phyloP scores from a whole-genome alignment of 2,329 filamentous ascomycete species.

The Graphilbum sp. region DNA sequence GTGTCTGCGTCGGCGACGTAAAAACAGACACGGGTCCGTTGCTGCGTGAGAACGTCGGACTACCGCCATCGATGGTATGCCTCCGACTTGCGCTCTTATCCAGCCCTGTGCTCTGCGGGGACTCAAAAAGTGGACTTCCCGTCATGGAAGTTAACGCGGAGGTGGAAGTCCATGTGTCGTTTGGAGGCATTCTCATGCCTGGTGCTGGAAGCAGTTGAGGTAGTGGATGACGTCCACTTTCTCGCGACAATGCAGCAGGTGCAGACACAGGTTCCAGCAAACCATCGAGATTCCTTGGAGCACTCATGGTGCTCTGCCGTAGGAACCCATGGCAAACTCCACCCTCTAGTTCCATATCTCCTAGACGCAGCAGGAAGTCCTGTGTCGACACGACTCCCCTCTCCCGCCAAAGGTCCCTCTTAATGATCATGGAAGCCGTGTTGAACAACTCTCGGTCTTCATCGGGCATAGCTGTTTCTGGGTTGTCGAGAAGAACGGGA shows the following conservation, averaged over 20 bases:
- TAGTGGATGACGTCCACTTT: background rate
- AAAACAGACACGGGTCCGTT: constrained; percentile 18
- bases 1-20: constrained; percentile 24
- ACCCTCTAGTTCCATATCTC: constrained; percentile 23
- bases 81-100: constrained; percentile 18
- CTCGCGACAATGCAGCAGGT: too few species aligned
- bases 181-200: background rate
- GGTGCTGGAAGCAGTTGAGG: background rate
- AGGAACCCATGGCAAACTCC: constrained; percentile 25
- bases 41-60: constrained; percentile 23
- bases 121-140: constrained; percentile 14
- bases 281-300: too few species aligned
- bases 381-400: constrained; percentile 28
- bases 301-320: constrained; percentile 16
- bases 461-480: constrained; percentile 22
- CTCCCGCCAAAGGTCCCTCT: constrained; percentile 28
- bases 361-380: constrained; percentile 33
- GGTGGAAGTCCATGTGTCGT: background rate
- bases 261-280: too few species aligned
- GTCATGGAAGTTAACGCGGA: constrained; percentile 11
- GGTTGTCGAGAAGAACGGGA: constrained; percentile 27
- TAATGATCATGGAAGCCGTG: constrained; percentile 27
- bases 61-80: constrained; percentile 21
- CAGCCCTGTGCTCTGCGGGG: constrained; percentile 13
- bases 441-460: constrained; percentile 28